Percentiles rank a stretch among this genome's conserved stretches.
These are phyloP conservation scores for Bruguiera gymnorhiza DNA, from an alignment of 345 rosid species.

Conservation along the genomic window DNA sequence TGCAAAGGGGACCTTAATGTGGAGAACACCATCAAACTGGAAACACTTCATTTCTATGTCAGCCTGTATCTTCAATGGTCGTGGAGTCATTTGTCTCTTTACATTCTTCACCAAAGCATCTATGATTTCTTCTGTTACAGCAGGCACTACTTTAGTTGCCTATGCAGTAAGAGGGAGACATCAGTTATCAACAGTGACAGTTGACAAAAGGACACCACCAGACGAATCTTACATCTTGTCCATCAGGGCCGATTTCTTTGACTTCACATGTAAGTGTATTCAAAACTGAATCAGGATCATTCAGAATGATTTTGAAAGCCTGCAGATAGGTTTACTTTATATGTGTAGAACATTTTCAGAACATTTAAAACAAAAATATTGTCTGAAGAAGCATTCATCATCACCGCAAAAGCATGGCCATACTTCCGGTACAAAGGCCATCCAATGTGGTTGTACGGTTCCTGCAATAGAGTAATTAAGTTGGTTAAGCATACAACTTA, in stretches of 20 bases:
- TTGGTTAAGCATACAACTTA: slow-evolving; percentile 11
- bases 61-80: slow-evolving; percentile 86
- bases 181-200: neutral
- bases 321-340: slow-evolving; percentile 23
- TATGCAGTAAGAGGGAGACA: slow-evolving; percentile 20
- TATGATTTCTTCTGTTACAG: slow-evolving; percentile 81
- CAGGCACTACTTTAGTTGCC: slow-evolving; percentile 76
- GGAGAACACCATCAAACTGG: slow-evolving; percentile 93
- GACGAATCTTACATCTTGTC: slow-evolving; percentile 62
- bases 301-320: slow-evolving; percentile 90
- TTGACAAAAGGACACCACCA: neutral
- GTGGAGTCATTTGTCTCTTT: slow-evolving; percentile 93
- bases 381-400: neutral
- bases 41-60: slow-evolving; percentile 96
- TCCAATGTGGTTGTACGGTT: slow-evolving; percentile 68
- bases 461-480: slow-evolving; percentile 38
- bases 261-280: slow-evolving; percentile 77
- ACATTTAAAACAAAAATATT: neutral
- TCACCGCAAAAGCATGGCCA: slow-evolving; percentile 95
- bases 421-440: slow-evolving; percentile 93
- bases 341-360: neutral
- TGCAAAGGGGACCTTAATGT: slow-evolving; percentile 61
- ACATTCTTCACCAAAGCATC: slow-evolving; percentile 78
- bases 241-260: slow-evolving; percentile 79
- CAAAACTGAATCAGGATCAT: slow-evolving; percentile 85